phyloP scores from a whole-genome alignment of 352 stramenopile species.

The Pythium aphanidermatum region DNA sequence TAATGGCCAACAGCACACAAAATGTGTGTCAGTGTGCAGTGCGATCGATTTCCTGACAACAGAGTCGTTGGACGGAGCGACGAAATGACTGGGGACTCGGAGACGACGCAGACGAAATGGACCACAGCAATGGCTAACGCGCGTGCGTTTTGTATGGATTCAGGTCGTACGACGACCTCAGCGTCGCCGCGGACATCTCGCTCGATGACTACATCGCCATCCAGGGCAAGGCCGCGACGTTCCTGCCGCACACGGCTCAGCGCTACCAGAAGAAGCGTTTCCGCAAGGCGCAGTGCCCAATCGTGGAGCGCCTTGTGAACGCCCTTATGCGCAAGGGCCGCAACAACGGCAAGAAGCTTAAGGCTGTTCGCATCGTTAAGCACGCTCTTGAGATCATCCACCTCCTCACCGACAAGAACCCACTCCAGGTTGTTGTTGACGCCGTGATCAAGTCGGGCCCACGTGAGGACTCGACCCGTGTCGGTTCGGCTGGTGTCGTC shows the following conservation, averaged over 20 bases:
- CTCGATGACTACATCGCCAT: constrained; percentile 99
- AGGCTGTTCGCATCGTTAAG: constrained; percentile 98
- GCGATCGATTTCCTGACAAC: no score
- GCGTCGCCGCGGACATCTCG: constrained; percentile 96
- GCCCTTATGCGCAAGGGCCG: constrained; percentile 98
- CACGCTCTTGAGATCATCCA: constrained; percentile 99
- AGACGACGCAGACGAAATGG: no score
- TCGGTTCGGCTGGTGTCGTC: constrained; percentile 98
- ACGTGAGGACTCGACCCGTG: constrained; percentile 99
- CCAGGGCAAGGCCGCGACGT: constrained; percentile 97
- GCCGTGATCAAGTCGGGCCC: constrained; percentile 94
- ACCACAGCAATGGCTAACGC: constrained; percentile 9
- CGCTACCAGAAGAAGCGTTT: constrained; percentile 99
- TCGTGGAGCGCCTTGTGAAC: constrained; percentile 97
- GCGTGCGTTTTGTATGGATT: constrained; percentile 15
- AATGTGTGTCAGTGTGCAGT: no score
- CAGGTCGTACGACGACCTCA: constrained; percentile 98
- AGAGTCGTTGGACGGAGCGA: no score
- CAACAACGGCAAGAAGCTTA: constrained; percentile 99
- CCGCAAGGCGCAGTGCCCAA: constrained; percentile 99
- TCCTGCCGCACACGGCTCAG: constrained; percentile 98
- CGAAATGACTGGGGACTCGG: no score
- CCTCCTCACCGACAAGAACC: constrained; percentile 99
- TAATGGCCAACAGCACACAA: no score
- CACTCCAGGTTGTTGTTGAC: constrained; percentile 95